Percentiles rank a stretch among this genome's conserved stretches.
Evolutionary conservation across 345 rosid species (phyloP).

Genomic region (Eucalyptus polyanthemos): DNA sequence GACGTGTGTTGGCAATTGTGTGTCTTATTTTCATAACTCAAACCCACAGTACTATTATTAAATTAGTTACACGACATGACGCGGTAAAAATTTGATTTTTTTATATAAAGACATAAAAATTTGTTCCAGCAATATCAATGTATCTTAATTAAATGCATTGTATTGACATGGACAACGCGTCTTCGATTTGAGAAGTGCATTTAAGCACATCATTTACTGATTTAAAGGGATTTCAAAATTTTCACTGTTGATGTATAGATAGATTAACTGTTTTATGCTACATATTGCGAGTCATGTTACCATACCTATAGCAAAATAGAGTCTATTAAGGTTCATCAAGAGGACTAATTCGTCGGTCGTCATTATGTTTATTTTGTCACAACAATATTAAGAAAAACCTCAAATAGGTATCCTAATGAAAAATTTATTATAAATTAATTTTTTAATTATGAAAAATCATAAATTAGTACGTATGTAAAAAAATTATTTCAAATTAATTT

Average conservation of each 20-base stretch:
- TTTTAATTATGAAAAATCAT: too few species aligned
- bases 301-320: background rate
- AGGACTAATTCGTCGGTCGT: accelerated
- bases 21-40: background rate
- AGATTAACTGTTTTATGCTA: accelerated
- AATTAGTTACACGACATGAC: accelerated
- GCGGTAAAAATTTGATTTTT: background rate
- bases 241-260: background rate
- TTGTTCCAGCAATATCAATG: background rate
- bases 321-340: background rate
- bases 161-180: accelerated
- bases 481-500: too few species aligned
- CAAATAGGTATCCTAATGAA: too few species aligned
- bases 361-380: too few species aligned
- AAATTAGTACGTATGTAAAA: too few species aligned
- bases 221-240: background rate
- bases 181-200: background rate
- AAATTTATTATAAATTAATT: too few species aligned
- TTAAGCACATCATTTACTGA: background rate
- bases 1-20: background rate
- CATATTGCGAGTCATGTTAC: accelerated
- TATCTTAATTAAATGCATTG: background rate
- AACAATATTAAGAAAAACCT: too few species aligned
- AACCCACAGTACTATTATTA: background rate
- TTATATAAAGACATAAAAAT: background rate